Evolutionary conservation across 371 early-diverging fungal genomes (phyloP), one percentile per base, ranked within the genome.

Genomic region (Rhizopus delemar): DNA sequence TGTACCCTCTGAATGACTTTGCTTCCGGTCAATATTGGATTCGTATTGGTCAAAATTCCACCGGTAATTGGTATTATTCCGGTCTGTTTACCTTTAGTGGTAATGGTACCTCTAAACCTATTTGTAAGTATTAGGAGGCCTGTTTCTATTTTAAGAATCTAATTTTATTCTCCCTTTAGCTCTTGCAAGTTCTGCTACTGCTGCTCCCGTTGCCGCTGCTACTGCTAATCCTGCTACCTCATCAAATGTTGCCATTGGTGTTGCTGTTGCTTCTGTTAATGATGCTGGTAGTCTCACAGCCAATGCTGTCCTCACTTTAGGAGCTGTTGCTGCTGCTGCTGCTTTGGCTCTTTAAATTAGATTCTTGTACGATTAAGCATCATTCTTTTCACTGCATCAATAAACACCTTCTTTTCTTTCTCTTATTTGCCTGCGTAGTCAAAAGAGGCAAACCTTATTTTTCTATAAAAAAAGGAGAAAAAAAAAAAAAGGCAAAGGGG

Each of bases 1-100:
- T 74, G 39, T 51, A 62, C 34, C 74, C 74, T 29, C 62, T 74
- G 63, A 70, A 68, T 46, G 70, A 74, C 52, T 74, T 74, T 60
- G 60, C 59, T 13, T 0, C 65, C 41, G 74, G 74, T 51, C 45
- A 68, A 9, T 74, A 74, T 64, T 74, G 68, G 65, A 62, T 74
- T 57, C 74, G 74, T 61, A 70, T 74, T 51, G 74, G 74, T 43
- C 66, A 70, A 46, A 57, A 60, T 35, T 53, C 65, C 53, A 52
- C 53, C 36, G 45, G 28, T 39, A 67, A 57, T 41, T 74, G 74
- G 74, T 59, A 57, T 32, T 74, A 74, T 60, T 74, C 74, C 55
- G 74, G 74, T 51, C 65, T 68, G 35, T 74, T 74, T 52, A 62
- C 65, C 36, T 74, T 70, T 55, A 35, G 49, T 46, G 74, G 74